A percentile compares a stretch with the other conserved stretches of the same genome.
Evolutionary conservation across 192 early-diverging fungal species (phyloP).

Genomic region (Coemansia sp.): DNA sequence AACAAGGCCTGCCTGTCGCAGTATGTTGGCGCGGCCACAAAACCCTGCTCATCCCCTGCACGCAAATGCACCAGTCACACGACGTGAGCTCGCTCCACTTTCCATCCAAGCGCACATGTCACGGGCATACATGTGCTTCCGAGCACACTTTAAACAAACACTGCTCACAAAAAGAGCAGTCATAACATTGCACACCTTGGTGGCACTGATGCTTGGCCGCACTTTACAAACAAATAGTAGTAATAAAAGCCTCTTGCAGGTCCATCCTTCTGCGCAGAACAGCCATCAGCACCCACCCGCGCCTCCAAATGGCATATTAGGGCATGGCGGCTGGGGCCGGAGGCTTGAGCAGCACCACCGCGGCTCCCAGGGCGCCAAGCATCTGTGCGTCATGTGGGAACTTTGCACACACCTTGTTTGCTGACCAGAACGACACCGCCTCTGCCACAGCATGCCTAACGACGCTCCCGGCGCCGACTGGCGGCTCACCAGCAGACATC

Average conservation of each 20-base stretch:
- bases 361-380: slow-evolving; percentile 37
- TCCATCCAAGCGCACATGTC: too few species aligned
- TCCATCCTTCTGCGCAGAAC: too few species aligned
- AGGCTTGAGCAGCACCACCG: background rate
- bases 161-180: too few species aligned
- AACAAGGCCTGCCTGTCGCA: background rate
- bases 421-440: slow-evolving; percentile 43
- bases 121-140: too few species aligned
- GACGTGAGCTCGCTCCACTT: too few species aligned
- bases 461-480: background rate
- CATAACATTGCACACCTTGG: too few species aligned
- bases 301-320: background rate
- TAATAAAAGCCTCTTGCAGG: too few species aligned
- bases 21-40: background rate
- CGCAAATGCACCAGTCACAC: too few species aligned
- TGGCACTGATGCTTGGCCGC: too few species aligned
- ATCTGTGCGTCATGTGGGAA: slow-evolving; percentile 22
- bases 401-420: slow-evolving; percentile 6
- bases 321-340: background rate
- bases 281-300: background rate
- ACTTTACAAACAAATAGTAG: too few species aligned
- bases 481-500: background rate
- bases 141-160: too few species aligned
- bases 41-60: too few species aligned
- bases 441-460: slow-evolving; percentile 13